phyloP scores from a whole-genome alignment of 2,329 filamentous ascomycete genomes.

The Colletotrichum sp. region DNA sequence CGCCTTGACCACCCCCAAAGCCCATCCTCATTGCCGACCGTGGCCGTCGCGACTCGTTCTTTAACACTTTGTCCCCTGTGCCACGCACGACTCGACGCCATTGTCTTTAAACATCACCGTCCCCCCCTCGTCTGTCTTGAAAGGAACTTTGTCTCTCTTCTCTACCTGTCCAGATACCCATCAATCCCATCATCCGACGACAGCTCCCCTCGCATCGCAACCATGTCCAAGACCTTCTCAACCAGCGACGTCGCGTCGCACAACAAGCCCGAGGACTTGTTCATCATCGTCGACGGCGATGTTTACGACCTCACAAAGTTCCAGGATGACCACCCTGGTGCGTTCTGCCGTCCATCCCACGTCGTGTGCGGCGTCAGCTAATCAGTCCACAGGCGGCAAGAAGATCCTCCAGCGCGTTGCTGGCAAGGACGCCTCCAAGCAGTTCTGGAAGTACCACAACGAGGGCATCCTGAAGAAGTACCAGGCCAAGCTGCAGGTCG shows the following conservation, averaged over 20 bases:
- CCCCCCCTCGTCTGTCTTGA: not conserved
- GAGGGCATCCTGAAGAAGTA: slow-evolving; percentile 90
- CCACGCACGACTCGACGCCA: not conserved
- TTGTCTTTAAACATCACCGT: slow-evolving; percentile 11
- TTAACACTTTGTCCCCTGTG: slow-evolving; percentile 4
- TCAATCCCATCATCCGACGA: not conserved
- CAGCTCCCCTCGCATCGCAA: slow-evolving; percentile 27
- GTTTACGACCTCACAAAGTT: slow-evolving; percentile 95
- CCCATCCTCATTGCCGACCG: slow-evolving; percentile 10
- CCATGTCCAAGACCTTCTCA: slow-evolving; percentile 89
- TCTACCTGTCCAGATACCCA: not conserved
- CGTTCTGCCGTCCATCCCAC: slow-evolving; percentile 27
- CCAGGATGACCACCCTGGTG: slow-evolving; percentile 84
- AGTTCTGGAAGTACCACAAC: slow-evolving; percentile 81
- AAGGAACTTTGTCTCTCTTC: not conserved
- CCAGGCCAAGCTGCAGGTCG: slow-evolving; percentile 75
- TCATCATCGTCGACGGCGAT: slow-evolving; percentile 91
- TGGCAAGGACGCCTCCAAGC: slow-evolving; percentile 71
- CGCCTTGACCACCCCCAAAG: not conserved
- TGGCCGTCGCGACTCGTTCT: slow-evolving; percentile 21
- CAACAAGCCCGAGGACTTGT: slow-evolving; percentile 85
- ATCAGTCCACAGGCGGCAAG: slow-evolving; percentile 55
- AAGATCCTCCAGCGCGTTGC: slow-evolving; percentile 69
- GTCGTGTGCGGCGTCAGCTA: not conserved
- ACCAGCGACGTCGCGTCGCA: slow-evolving; percentile 87